These are phyloP conservation scores for Hortiboletus campestris DNA, from an alignment of 768 basidiomycete species.

Conservation along the genomic window DNA sequence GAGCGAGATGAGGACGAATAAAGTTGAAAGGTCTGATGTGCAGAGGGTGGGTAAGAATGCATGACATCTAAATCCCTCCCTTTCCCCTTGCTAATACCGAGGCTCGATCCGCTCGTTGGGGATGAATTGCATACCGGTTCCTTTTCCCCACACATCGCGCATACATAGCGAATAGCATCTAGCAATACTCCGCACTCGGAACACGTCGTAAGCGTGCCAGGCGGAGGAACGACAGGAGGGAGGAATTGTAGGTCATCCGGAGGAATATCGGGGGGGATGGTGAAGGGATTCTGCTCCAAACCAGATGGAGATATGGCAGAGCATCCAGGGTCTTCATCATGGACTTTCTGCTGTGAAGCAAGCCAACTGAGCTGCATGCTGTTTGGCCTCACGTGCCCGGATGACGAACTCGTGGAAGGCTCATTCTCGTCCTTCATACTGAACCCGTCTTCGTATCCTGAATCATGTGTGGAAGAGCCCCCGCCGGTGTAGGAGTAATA, in stretches of 20 bases:
- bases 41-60: constrained; percentile 36
- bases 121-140: constrained; percentile 37
- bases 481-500: constrained; percentile 69
- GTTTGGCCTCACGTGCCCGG: constrained; percentile 49
- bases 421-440: constrained; percentile 35
- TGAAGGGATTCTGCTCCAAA: constrained; percentile 15
- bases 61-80: constrained; percentile 30
- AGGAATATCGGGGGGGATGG: constrained; percentile 39
- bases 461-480: constrained; percentile 51
- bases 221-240: constrained; percentile 48
- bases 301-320: constrained; percentile 17
- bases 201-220: constrained; percentile 71
- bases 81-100: constrained; percentile 45
- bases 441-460: constrained; percentile 50
- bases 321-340: constrained; percentile 18
- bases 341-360: constrained; percentile 46
- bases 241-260: constrained; percentile 54
- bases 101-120: constrained; percentile 6
- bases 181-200: constrained; percentile 75
- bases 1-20: constrained; percentile 18
- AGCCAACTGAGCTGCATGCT: constrained; percentile 70
- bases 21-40: constrained; percentile 29
- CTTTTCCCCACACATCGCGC: constrained; percentile 83
- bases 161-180: constrained; percentile 87
- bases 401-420: constrained; percentile 24